Evolutionary conservation across 768 basidiomycete genomes (phyloP), one percentile per base, ranked within the genome.

Genomic region (Phlebiopsis flavidoalba): DNA sequence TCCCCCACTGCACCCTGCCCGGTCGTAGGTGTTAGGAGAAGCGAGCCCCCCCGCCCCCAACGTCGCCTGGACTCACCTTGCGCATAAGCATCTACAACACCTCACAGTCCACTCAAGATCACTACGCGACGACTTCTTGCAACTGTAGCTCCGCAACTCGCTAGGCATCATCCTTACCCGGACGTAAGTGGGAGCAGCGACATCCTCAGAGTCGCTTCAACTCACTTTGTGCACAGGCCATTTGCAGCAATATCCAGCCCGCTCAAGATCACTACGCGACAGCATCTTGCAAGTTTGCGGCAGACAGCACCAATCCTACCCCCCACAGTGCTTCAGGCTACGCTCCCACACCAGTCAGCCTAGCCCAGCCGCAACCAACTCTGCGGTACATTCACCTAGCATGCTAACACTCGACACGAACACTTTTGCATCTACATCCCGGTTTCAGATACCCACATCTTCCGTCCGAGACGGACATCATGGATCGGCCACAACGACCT

Each of bases 381-480:
- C 26, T 6, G 26, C 26, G 26, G 26, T 31, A 6, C 26, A 31
- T 31, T 31, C 26, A 31, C 26, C 26, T 31, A 31, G 26, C 26
- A 31, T 31, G 26, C 26, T 31, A 31, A 6, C 26, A 2, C 26
- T 31, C 26, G 26, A 31, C 26, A 31, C 26, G 26, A 26, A 26
- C 24, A 15, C 5, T 69, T 57, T 57, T 68, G 53, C 54, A 24
- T 55, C 60, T 54, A 43, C 53, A 62, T 59, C 40, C 57, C 56
- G 22, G 1, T 63, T 64, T 60, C 69, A 71, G 55, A 80, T 74
- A 56, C 74, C 75, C 57, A 70, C 71, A 61, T 79, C 77, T 26
- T 73, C 74, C 53, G 50, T 75, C 50, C 80, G 80, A 46, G 63
- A 58, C 61, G 63, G n/a, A 64, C n/a, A 57, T 52, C 51, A 64